Percentiles rank a stretch among this genome's conserved stretches.
Conservation (phyloP, 1,284 basidiomycete genomes). For the Ustilago nuda region DNA sequence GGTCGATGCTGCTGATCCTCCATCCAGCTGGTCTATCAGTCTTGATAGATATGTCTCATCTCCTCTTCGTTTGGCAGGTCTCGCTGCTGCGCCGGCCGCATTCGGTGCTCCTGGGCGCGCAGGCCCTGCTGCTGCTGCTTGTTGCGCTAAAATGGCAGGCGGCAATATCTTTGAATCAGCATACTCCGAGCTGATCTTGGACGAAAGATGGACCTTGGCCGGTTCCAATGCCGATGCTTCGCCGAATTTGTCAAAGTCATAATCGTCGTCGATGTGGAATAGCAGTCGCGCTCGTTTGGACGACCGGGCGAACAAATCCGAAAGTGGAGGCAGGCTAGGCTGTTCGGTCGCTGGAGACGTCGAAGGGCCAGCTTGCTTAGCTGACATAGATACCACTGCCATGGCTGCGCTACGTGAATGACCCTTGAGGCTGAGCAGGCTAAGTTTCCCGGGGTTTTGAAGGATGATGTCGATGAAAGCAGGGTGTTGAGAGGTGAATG, state of each 20-base stretch:
- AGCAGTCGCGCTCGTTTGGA: slow-evolving; percentile 46
- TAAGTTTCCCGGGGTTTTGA: neutral
- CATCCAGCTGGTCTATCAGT: slow-evolving; percentile 47
- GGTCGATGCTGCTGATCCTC: slow-evolving; percentile 13
- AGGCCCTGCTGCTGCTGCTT: slow-evolving; percentile 80
- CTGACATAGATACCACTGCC: slow-evolving; percentile 20
- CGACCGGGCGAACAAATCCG: slow-evolving; percentile 46
- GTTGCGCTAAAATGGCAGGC: slow-evolving; percentile 81
- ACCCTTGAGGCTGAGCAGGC: neutral
- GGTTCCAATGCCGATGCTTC: slow-evolving; percentile 30
- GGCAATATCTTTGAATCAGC: slow-evolving; percentile 86
- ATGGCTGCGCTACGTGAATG: neutral
- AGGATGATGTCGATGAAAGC: neutral
- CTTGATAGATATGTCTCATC: slow-evolving; percentile 28
- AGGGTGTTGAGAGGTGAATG: neutral
- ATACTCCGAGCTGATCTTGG: slow-evolving; percentile 86
- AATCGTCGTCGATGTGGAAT: slow-evolving; percentile 41
- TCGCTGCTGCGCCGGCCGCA: slow-evolving; percentile 9
- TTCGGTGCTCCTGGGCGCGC: slow-evolving; percentile 30
- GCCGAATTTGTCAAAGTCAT: slow-evolving; percentile 48
- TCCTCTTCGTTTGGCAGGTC: slow-evolving; percentile 24
- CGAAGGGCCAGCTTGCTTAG: slow-evolving; percentile 23
- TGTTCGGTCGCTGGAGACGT: slow-evolving; percentile 15
- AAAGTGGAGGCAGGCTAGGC: slow-evolving; percentile 34
- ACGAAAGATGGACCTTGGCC: slow-evolving; percentile 72